Evolutionary conservation across 192 early-diverging fungal species (phyloP), one percentile per base, ranked within the genome.

Genomic region (Umbelopsis sp.): DNA sequence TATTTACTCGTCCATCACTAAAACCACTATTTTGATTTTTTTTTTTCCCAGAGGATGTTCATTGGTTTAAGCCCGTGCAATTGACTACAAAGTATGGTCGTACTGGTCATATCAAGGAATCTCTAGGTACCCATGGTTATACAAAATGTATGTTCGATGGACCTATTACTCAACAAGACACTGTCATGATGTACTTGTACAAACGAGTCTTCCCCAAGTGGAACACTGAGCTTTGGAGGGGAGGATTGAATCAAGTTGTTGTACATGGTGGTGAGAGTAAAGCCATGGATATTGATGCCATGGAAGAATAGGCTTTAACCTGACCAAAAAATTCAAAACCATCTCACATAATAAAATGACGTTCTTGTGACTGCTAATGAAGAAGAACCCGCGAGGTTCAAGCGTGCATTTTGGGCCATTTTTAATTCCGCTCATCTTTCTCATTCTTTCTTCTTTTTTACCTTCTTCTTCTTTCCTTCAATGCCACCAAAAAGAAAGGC

Each of bases 151-250:
- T 91, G 53, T 96, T 97, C 83, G 93, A 98, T 75, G 92, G 93
- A 36, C 88, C 89, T 45, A 79, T 97, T 71, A 95, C 88, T 69
- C 94, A 93, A 77, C 93, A 96, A 77, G 97, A 99, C 82, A 97
- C 96, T 0, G 85, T 98, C 31, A 95, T 93, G 89, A 94, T 99
- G 94, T 90, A 91, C 70, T 83, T 99, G 69, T 99, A 96, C 83
- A 97, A 99, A 86, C 87, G 97, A 47, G 87, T 97, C 49, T 98
- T 93, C 78, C 97, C 97, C 70, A 97, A 96, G 83, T 97, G 96
- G 97, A 93, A 82, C 70, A 96, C 95, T n/a, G 71, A 73, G 14
- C 65, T 88, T 11, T 88, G 81, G 79, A 68, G 65, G 43, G 76
- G 78, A 21, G 78, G 78, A 3, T 26, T 79, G 43, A 68, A 72